Base-by-base conservation (phyloP, 2,329 filamentous ascomycete species). In the Xylaria sp. region DNA sequence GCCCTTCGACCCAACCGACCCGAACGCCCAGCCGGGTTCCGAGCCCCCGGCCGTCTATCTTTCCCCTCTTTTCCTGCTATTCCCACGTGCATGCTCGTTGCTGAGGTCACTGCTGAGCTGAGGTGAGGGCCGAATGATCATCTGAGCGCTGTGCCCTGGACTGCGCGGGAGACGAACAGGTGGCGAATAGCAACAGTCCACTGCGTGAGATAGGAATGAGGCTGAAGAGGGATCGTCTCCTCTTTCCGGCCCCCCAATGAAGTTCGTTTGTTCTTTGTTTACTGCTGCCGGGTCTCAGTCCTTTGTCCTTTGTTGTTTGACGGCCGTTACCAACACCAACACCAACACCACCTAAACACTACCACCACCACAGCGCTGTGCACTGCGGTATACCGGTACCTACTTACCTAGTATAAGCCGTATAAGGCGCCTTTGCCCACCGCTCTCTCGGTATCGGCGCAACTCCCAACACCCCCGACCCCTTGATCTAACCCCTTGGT, bases 181-280 rank as follows among this genome's bases (percentile, higher is more conserved):
- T 25, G 58, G 42, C 62, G 63, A 66, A 68, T 68, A 38, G 42
- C 22, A 59, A 39, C 57, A 42, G 55, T 20, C 51, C 51, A 54
- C 55, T 33, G 27, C 20, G 11, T 45, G 47, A 56, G 42, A 57
- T 36, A n/a, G 61, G 69, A 58, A 69, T 69, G 69, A 71, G 69
- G 67, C 69, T 71, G 69, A 71, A 65, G 53, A 36, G 36, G 36
- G 64, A 69, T 67, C 67, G 50, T 58, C 44, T 60, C 22, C 50
- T 11, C 15, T n/a, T n/a, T 11, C 51, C 27, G 17, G 45, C 39
- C 39, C 56, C 58, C 63, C 59, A 66, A 63, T 56, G n/a, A 59
- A 54, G 36, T 13, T 42, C 31, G 47, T 47, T 61, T 39, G 47
- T 39, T 29, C 31, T 55, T 61, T 61, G 56, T 65, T 51, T 45